Base-by-base conservation (phyloP, 768 basidiomycete genomes). In the Cyclocybe cylindracea region DNA sequence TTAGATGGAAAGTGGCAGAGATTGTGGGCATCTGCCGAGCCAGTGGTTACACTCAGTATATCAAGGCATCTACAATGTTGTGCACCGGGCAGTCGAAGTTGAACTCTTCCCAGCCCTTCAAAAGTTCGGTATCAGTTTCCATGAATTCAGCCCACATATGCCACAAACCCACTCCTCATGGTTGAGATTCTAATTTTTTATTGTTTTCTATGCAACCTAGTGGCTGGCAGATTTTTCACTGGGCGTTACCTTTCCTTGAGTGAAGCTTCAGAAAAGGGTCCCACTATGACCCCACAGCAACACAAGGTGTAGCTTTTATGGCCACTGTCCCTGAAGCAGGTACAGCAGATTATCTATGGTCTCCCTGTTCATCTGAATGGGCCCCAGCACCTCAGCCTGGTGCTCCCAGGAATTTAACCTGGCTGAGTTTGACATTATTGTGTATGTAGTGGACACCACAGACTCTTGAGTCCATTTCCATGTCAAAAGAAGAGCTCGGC, bases 1-100 rank as follows among this genome's bases (percentile, higher is more conserved):
- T 31, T 16, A 75, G 82, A 0, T 85, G 82, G 80, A 83, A 86
- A 64, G 82, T 84, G n/a, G 82, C 83, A 5, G 83, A 85, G 58
- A 73, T 85, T 19, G 78, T 83, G 1, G 70, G 73, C 0, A 84
- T 85, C 29, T 83, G 82, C 65, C 77, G 72, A 47, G 69, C 72
- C 4, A 79, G 82, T 14, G 77, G 78, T 3, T 85, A 76, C 54
- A 73, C 83, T 10, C 68, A 73, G 78, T 76, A 4, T 85, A 85
- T 53, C 82, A 78, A 70, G 79, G 67, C 11, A 74, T 73, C 4
- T 72, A 75, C 53, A 76, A 75, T 44, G 71, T 72, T 0, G 62
- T 77, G 18, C 72, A 78, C 39, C 70, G 75, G 10, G 51, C 59
- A 6, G 71, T 74, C 9, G 76, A 76, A 50, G 62, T 70, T 1